Evolutionary conservation across 768 basidiomycete species (phyloP), one percentile per base, ranked within the genome.

Genomic region (Collybia sp.): DNA sequence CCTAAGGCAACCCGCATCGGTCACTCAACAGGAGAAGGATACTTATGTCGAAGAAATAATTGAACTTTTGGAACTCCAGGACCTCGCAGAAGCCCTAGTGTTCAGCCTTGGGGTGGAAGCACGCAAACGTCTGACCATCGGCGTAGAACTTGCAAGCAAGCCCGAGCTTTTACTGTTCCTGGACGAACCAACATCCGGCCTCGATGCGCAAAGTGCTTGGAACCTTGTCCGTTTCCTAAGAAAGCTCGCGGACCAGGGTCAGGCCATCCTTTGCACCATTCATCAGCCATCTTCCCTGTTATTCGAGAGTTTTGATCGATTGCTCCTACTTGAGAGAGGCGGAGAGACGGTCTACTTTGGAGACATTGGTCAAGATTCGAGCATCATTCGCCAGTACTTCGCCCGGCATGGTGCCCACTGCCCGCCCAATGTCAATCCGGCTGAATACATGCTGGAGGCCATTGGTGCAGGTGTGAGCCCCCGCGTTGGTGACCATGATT

Each of bases 311-410:
- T 94, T 96, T 54, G 93, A 86, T 53, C 76, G 82, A 33, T 65
- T 85, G 37, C 61, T 88, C 19, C 68, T 86, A 6, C 68, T 85
- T 12, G 82, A 92, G 55, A 70, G 73, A 12, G 93, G 93, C 1
- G 93, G 93, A 6, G 83, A 89, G 61, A 93, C 91, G 0, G 88
- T 93, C n/a, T 95, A 94, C 72, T 94, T 90, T 58, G 93, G 92
- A 35, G 85, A 88, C 50, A 89, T 94, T 42, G 93, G 91, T 38
- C 60, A 71, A 36, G 85, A 90, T 51, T 86, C 88, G 3, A 57
- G 67, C 2, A 69, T 81, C 32, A 68, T 94, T 41, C 80, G 78
- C 19, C 72, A 81, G 3, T 95, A 95, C 68, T 91, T 93, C 58
- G 79, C 80, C 16, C 71, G 72, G 12, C 67, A 88, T 50, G 90